Evolutionary conservation across 768 basidiomycete genomes (phyloP), one percentile per base, ranked within the genome.

Genomic region (Pleurotus citrinopileatus): DNA sequence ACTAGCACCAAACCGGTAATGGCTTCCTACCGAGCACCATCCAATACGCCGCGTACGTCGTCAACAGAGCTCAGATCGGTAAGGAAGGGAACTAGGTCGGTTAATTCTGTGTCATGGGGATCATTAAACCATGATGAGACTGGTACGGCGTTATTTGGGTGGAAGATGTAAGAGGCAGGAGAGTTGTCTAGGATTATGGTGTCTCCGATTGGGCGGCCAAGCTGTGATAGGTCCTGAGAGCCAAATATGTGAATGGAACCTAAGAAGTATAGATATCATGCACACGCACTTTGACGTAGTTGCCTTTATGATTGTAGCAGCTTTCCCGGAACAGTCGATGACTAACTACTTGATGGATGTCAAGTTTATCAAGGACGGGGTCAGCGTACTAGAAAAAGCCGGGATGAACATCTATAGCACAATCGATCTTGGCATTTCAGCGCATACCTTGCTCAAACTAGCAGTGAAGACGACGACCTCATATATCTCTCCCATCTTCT

Each of bases 101-200:
- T 97, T 59, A 99, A 80, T 68, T 98, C 96, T 43, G 95, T 96
- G 67, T 98, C 96, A 63, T 98, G 96, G 8, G 95, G 95, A 71
- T 94, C 94, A 69, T 98, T 98, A 77, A 99, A 99, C 97, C 97
- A 99, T 54, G 92, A 94, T 38, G 96, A 98, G 57, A 99, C 95
- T 10, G 97, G 97, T 3, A 98, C 96, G 34, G 97, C 97, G 67
- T 98, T 98, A 74, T 97, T 95, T 13, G 94, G 94, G 66, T 99
- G 96, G 81, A 99, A 99, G 56, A 98, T 96, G 71, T 98, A 99
- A 10, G 93, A 97, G 10, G 97, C 97, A 13, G 97, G 97, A 23
- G 96, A 98, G 70, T 98, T 99, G 73, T 98, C 97, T 62, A 99
- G 82, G 72, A 99, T 99, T 65, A 98, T 98, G 57, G 89, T 93